Evolutionary conservation across 176 grass and related monocot genomes (phyloP).

Genomic region (Eragrostis curvula): DNA sequence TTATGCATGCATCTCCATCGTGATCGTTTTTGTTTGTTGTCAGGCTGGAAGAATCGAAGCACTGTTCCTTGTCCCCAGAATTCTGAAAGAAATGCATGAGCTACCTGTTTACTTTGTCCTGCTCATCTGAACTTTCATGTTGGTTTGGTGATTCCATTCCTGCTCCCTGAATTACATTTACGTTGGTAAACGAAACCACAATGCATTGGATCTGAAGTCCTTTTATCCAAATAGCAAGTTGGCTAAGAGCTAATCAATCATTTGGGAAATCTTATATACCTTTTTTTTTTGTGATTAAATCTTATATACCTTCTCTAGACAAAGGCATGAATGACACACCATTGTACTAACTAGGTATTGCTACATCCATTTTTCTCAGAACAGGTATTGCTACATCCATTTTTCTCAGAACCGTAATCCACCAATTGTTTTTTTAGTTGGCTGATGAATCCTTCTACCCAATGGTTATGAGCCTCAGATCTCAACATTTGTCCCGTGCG

Average conservation of each 20-base stretch:
- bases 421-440: slow-evolving; percentile 7
- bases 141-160: neutral
- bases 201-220: too few species aligned
- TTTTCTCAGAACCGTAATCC: neutral
- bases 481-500: slow-evolving; percentile 4
- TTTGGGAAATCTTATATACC: neutral
- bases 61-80: slow-evolving; percentile 2
- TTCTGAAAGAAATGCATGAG: slow-evolving; percentile 41
- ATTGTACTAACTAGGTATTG: too few species aligned
- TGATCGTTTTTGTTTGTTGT: slow-evolving; percentile 20
- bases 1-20: slow-evolving; percentile 11
- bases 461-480: neutral
- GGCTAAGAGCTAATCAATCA: neutral
- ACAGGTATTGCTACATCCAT: too few species aligned
- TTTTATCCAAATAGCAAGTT: neutral
- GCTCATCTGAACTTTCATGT: neutral
- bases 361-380: neutral
- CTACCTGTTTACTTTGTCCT: neutral
- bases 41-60: slow-evolving; percentile 5
- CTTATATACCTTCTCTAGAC: neutral
- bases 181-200: neutral
- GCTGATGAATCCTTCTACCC: neutral
- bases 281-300: too few species aligned
- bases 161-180: neutral
- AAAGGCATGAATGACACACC: neutral